Base-by-base conservation (phyloP, 2,329 filamentous ascomycete genomes). In the Colletotrichum simmondsii region DNA sequence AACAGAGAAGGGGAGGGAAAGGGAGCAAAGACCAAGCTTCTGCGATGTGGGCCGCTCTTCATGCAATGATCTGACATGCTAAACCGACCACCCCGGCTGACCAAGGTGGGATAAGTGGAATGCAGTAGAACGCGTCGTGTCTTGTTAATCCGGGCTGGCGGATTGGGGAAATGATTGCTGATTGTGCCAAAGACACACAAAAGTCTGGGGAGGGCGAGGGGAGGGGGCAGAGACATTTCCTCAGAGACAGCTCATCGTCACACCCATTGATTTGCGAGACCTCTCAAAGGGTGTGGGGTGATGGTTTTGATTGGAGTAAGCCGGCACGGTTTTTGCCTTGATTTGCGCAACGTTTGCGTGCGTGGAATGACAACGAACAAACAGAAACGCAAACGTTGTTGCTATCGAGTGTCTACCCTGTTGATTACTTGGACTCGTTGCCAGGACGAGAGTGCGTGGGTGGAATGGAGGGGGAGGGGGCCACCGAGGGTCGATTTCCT, bases 21-120 rank as follows among this genome's bases (percentile, higher is more conserved):
- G 53, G 22, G 54, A 58, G 37, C 35, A 22, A 63, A 52, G 42
- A 63, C 53, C 58, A 72, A 72, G 69, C 69, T 72, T 72, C 69
- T 58, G 49, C 59, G 58, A 8, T 16, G 60, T 72, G 69, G 65
- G 26, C 28, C 59, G 26, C 32, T 8, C 42, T 58, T 72, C 69
- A 63, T 72, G 69, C 65, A 63, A 62, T 63, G 69, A 68, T 72
- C 69, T 72, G 69, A 69, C 69, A 69, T 72, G 42, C 42, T 49
- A 49, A 49, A 49, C 42, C 19, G 37, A 42, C 59, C 65, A 64
- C 58, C 53, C 49, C 49, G 53, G 69, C 65, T 62, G 65, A 54
- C 59, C 69, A 69, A 58, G 35, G 49, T 49, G 61, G 42, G 35
- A 53, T 57, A 24, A 49, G 28, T 11, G 61, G n/a, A 10, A 28